Evolutionary conservation across 2,329 filamentous ascomycete genomes (phyloP), one percentile per base, ranked within the genome.

Genomic region (Aspergillus oerlinghausenensis): DNA sequence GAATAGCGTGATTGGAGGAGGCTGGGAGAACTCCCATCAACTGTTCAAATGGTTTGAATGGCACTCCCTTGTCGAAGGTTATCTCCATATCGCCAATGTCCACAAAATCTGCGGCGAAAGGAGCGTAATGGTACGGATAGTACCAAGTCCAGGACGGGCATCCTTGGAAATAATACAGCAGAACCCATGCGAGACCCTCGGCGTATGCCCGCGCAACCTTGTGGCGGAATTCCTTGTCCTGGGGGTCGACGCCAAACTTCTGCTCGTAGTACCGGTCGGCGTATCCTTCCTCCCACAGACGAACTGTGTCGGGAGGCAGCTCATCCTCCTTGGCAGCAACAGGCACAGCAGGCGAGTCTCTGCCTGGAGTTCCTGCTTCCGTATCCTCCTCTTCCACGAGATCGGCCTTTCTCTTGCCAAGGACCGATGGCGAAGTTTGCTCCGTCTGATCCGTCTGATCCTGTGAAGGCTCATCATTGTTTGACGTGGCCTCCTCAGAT

Each of bases 91-190:
- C 86, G 52, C 82, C 84, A 49, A 99, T 81, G 55, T 92, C 87
- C 57, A 89, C 87, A 73, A 99, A 99, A 73, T 99, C 94, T 52
- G 92, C 89, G 2, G 94, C 94, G 71, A 99, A 99, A 3, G 95
- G 94, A 1, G 94, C 95, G 71, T 99, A 99, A 71, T 99, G 94
- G 69, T 97, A 96, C 0, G 94, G 94, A 70, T 97, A 99, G 73
- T 94, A 99, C 94, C 94, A 99, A 52, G 93, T 95, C 94, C 95
- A 99, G 0, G 92, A 97, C 23, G 94, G 92, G 67, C 94, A 99
- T 26, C 94, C 94, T 74, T 99, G 94, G 74, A 97, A 96, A 73
- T 99, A 99, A 75, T 99, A 99, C 38, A 92, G 81, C 51, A 99
- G 79, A 42, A 99, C 94, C 94, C 95, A 99, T 23, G 89, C 89